phyloP scores from a whole-genome alignment of 441 rosid genomes.

The Populus hybrid region DNA sequence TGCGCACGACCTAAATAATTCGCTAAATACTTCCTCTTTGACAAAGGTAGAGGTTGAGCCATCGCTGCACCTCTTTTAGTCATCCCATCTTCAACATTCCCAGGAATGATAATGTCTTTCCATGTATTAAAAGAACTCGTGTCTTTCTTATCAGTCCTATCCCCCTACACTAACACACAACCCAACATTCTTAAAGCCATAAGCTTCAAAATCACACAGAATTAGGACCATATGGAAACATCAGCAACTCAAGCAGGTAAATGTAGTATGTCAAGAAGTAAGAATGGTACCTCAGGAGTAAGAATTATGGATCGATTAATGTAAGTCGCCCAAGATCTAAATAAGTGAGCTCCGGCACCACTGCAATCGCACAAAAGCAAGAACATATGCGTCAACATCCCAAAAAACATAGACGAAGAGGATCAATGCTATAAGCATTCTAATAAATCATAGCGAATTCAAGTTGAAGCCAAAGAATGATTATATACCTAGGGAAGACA shows the following conservation, averaged over 20 bases:
- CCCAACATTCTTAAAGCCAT: constrained; percentile 6
- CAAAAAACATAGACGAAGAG: background rate
- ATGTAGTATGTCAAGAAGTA: constrained; percentile 1
- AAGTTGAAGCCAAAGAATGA: background rate
- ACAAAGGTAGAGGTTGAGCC: constrained; percentile 72
- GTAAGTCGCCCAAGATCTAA: constrained; percentile 77
- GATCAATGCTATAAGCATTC: background rate
- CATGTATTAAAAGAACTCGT: constrained; percentile 78
- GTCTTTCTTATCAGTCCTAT: constrained; percentile 89
- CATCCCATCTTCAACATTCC: constrained; percentile 75
- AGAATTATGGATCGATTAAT: constrained; percentile 86
- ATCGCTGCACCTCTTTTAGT: constrained; percentile 39
- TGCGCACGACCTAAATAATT: constrained; percentile 94
- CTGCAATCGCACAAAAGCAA: constrained; percentile 31
- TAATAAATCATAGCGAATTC: background rate
- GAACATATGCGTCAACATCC: background rate
- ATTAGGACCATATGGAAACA: background rate
- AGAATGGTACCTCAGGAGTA: constrained; percentile 78
- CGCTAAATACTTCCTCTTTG: constrained; percentile 74
- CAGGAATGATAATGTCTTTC: constrained; percentile 86
- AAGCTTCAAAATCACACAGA: background rate
- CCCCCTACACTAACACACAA: constrained; percentile 59
- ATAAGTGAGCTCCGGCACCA: constrained; percentile 96
- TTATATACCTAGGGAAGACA: constrained; percentile 77
- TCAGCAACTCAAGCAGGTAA: background rate